A percentile compares a stretch with the other conserved stretches of the same genome.
Evolutionary conservation across 1,284 basidiomycete genomes (phyloP).

Genomic region (Austropuccinia psidii): DNA sequence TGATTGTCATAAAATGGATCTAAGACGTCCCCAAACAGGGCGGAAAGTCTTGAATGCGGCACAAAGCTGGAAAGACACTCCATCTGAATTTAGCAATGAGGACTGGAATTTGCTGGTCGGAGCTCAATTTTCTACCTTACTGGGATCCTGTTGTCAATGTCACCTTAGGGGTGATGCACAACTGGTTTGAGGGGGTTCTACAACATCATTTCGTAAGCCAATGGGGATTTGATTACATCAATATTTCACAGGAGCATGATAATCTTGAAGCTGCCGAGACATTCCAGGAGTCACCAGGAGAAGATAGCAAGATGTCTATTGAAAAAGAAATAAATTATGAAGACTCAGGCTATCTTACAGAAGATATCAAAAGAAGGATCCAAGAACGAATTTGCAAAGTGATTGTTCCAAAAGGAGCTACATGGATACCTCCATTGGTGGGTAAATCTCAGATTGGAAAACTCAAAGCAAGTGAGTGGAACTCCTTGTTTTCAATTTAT

Average conservation of each 20-base stretch:
- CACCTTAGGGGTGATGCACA: not conserved
- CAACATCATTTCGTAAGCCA: not conserved
- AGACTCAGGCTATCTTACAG: too few species aligned
- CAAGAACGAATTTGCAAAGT: not conserved
- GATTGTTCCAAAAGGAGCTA: conserved; percentile 30
- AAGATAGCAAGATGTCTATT: not conserved
- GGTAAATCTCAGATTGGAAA: conserved; percentile 37
- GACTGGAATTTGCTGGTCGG: conserved; percentile 7
- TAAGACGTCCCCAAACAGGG: not conserved
- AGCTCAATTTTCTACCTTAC: not conserved
- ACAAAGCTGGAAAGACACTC: not conserved
- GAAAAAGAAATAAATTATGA: not conserved
- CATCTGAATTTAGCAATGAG: not conserved
- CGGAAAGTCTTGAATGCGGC: not conserved
- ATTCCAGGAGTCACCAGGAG: not conserved
- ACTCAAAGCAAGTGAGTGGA: conserved; percentile 38
- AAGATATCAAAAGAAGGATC: not conserved
- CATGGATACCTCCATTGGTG: conserved; percentile 27
- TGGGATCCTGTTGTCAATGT: conserved; percentile 18
- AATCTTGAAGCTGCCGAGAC: too few species aligned
- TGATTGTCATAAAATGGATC: not conserved
- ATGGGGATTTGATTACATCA: conserved; percentile 11
- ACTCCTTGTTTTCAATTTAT: conserved; percentile 36
- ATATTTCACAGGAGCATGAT: too few species aligned
- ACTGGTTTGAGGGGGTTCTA: conserved; percentile 16